Conservation (phyloP, 805 yeast genomes). For the Grigorovia yakushimaensis region DNA sequence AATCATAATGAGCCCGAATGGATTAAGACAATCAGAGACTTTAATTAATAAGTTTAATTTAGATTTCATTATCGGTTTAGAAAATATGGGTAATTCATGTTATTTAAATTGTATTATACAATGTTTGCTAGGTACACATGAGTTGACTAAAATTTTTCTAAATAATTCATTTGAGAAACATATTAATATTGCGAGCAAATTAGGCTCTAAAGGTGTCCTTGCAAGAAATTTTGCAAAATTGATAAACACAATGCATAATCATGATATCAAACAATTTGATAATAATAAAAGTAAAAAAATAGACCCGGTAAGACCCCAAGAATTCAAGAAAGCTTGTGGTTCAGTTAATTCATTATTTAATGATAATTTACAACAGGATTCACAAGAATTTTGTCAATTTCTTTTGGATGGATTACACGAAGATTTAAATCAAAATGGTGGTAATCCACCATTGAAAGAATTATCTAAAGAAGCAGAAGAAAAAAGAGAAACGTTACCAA, state of each 20-base stretch:
- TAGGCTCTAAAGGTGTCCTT: constrained; percentile 75
- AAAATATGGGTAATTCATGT: constrained; percentile 86
- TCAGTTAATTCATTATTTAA: constrained; percentile 66
- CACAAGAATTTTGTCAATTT: constrained; percentile 87
- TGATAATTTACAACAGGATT: constrained; percentile 82
- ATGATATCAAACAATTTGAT: constrained; percentile 15
- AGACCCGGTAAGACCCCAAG: constrained; percentile 43
- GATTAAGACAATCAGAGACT: background rate
- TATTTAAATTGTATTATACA: constrained; percentile 87
- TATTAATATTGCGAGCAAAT: constrained; percentile 58
- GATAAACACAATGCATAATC: constrained; percentile 43
- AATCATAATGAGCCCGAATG: background rate
- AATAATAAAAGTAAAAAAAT: background rate
- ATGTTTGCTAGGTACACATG: constrained; percentile 68
- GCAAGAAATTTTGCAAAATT: constrained; percentile 65
- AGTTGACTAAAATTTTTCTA: constrained; percentile 54
- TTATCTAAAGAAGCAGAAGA: constrained; percentile 64
- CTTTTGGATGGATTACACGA: constrained; percentile 85
- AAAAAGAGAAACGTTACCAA: constrained; percentile 59
- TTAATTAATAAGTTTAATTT: constrained; percentile 8
- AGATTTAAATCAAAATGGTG: constrained; percentile 67
- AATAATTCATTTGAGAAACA: constrained; percentile 54
- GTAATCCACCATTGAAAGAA: constrained; percentile 43
- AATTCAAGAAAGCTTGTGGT: constrained; percentile 64
- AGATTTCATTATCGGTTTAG: constrained; percentile 57